Base-by-base conservation (phyloP, 441 rosid genomes). In the Francoa sonchifolia region DNA sequence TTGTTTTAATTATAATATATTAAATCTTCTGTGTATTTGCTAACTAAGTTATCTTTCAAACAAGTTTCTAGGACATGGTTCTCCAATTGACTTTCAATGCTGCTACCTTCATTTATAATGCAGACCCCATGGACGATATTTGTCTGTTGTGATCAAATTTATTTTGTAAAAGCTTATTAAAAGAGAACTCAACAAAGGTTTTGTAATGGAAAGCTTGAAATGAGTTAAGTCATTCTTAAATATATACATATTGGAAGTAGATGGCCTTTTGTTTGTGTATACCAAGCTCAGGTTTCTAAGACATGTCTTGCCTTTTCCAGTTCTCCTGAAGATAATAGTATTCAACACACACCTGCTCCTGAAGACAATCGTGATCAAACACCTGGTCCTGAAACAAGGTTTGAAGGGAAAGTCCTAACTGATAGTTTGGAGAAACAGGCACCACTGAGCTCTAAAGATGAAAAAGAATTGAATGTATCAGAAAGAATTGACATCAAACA, bases 311-410 rank as follows among this genome's bases (percentile, higher is more conserved):
- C 14, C 42, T 55, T 52, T 59, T 53, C 33, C 79, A 92, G 99
- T 66, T 83, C 92, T 26, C 85, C 88, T 12, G 95, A 74, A 66
- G 88, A 75, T 27, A 57, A 55, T 54, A 54, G 26, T 48, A 8
- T 6, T 50, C 73, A 45, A 18, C 68, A 43, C 43, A 57, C 52
- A 39, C 70, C 65, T 51, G 54, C 68, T 59, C 48, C 66, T 40
- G 87, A 74, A 42, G 67, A 66, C 65, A 65, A 53, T 48, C 59
- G 48, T 33, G 59, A 51, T 34, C 63, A 46, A 39, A 56, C 66
- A 55, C 51, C 71, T 71, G 71, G 61, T 55, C 64, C 58, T 52
- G 93, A 64, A 49, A 42, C 54, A 32, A 57, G 52, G 57, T 33
- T 52, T 52, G 49, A 35, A 30, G 81, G 71, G 65, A 72, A 75